A percentile compares a stretch with the other conserved stretches of the same genome.
Conservation (phyloP, 192 early-diverging fungal genomes). For the Gryganskiella cystojenkinii region DNA sequence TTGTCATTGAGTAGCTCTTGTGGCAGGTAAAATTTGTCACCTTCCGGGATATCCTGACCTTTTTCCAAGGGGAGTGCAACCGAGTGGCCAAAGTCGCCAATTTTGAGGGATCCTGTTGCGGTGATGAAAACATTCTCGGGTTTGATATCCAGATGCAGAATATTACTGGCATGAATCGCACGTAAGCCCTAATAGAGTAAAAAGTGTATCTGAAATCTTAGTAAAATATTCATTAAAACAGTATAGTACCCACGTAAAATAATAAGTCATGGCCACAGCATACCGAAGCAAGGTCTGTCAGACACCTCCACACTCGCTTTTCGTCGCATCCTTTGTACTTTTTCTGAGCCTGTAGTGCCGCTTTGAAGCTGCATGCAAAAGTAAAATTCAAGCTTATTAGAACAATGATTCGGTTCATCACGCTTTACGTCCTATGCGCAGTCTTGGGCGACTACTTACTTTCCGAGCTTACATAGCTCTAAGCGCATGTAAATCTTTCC, state of each 20-base stretch:
- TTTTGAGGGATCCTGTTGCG: conserved; percentile 74
- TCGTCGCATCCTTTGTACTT: conserved; percentile 61
- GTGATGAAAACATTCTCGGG: conserved; percentile 88
- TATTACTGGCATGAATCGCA: conserved; percentile 73
- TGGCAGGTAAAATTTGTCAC: conserved; percentile 94
- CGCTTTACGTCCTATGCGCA: no score
- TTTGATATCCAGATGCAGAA: conserved; percentile 94
- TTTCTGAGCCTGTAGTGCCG: conserved; percentile 32
- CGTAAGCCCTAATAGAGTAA: conserved; percentile 65
- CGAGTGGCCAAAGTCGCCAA: conserved; percentile 94
- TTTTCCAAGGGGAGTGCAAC: conserved; percentile 64
- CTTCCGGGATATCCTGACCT: conserved; percentile 74
- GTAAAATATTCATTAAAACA: not conserved
- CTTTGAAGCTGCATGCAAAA: conserved; percentile 18
- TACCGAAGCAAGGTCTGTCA: conserved; percentile 69
- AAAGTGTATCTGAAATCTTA: not conserved
- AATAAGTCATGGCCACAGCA: not conserved
- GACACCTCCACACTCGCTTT: conserved; percentile 77
- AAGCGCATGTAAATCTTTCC: conserved; percentile 90
- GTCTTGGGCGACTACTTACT: no score
- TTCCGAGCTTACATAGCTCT: conserved; percentile 88
- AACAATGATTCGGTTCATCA: no score
- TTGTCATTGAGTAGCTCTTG: conserved; percentile 80
- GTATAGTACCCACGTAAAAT: not conserved
- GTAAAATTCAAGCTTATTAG: conserved; percentile 21